phyloP scores from a whole-genome alignment of 257 asterid species.

The Leptodermis oblonga region DNA sequence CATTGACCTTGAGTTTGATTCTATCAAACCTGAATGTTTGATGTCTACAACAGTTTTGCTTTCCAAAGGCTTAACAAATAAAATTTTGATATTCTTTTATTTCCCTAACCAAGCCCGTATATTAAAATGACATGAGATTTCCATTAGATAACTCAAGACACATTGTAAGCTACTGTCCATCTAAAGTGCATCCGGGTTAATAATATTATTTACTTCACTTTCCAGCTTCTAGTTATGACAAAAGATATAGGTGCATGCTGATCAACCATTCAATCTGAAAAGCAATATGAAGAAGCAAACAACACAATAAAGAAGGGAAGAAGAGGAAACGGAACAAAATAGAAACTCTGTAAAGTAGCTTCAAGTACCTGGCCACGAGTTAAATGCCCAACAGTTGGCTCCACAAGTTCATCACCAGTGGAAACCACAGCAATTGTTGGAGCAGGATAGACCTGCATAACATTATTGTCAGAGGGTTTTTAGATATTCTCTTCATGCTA shows the following conservation, averaged over 20 bases:
- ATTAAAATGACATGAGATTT: background rate
- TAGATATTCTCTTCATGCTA: background rate
- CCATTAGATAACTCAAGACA: background rate
- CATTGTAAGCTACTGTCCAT: background rate
- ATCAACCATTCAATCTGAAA: background rate
- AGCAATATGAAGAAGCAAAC: background rate
- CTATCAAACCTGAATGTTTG: background rate
- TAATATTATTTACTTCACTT: background rate
- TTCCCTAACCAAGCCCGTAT: background rate
- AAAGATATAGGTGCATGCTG: background rate
- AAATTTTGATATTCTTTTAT: background rate
- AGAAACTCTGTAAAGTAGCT: constrained; percentile 7
- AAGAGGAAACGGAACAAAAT: constrained; percentile 3
- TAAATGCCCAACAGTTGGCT: constrained; percentile 50
- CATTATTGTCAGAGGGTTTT: constrained; percentile 14
- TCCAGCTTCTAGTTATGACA: background rate
- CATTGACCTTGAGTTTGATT: background rate
- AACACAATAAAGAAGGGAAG: background rate
- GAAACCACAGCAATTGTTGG: constrained; percentile 85
- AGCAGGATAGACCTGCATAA: constrained; percentile 57
- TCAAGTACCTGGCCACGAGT: constrained; percentile 78
- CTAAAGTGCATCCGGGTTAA: background rate
- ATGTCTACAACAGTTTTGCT: background rate
- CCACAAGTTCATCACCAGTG: constrained; percentile 96
- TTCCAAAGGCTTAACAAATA: background rate